Base-by-base conservation (phyloP, 805 yeast species). In the Vanderwaltozyma yarrowii region DNA sequence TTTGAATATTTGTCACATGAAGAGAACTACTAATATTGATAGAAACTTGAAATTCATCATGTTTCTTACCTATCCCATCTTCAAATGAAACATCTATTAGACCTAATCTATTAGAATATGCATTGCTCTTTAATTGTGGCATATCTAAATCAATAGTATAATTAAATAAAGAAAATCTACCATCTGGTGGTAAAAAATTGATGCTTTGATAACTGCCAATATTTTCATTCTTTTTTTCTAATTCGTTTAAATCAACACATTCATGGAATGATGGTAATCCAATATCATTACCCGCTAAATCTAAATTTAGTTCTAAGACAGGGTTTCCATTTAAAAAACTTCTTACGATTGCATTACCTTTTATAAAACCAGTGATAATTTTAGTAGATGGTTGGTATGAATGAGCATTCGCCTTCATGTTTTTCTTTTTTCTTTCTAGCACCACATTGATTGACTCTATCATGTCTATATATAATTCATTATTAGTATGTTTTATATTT, bases 171-270 rank as follows among this genome's bases (percentile, higher is more conserved):
- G 69, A 65, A 30, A 76, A 74, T 41, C 65, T 70, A 6, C 94
- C 96, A 58, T 89, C 96, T 0, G 97, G 95, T 5, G 97, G 98
- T 15, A 82, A 69, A 51, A 89, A 85, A 14, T 76, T 66, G 24
- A 87, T 53, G 0, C 30, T 36, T 15, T 39, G 18, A 11, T 15
- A 18, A 17, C 13, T 18, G 3, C 14, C 14, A 10, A 8, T 27
- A 5, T 14, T 23, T 13, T 41, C 30, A 19, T 39, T 29, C 21
- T 36, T 30, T 6, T 19, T 21, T 14, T 5, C 24, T 24, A 14
- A 20, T 3, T 29, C 60, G 10, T 65, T 69, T 1, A 69, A 46
- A 33, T 77, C 69, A 1, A 88, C 73, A 56, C 89, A 79, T 33
- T 69, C 71, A 56, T 89, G 96, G 45, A 85, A 74, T 12, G 76